Conservation (phyloP, 768 basidiomycete genomes). For the Leucosporidium scottii region DNA sequence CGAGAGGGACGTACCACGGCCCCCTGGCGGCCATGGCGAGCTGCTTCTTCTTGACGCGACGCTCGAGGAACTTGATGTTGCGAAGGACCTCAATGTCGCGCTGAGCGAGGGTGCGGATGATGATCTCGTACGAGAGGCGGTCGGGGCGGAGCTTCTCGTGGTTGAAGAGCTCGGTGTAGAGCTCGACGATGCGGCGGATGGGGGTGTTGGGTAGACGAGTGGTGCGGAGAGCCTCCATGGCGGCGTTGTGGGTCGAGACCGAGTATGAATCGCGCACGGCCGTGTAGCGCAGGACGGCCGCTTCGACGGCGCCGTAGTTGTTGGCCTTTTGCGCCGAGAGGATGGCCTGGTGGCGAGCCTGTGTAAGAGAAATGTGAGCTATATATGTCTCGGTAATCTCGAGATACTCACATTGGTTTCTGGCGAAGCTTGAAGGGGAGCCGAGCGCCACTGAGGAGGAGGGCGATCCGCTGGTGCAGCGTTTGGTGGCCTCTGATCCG, state of each 20-base stretch:
- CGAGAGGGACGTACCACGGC: background rate
- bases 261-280: conserved; percentile 7
- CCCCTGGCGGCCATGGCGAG: conserved; percentile 1
- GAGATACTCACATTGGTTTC: background rate
- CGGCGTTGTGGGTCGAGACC: conserved; percentile 56
- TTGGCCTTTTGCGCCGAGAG: conserved; percentile 4
- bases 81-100: conserved; percentile 61
- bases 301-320: background rate
- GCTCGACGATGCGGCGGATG: conserved; percentile 54
- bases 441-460: too few species aligned
- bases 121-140: conserved; percentile 53
- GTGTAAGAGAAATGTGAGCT: background rate
- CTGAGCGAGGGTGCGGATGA: conserved; percentile 58
- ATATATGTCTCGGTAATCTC: background rate
- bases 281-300: conserved; percentile 18
- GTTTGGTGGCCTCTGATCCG: too few species aligned
- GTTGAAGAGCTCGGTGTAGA: conserved; percentile 66
- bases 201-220: conserved; percentile 49
- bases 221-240: conserved; percentile 51
- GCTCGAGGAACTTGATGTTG: conserved; percentile 41
- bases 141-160: conserved; percentile 56
- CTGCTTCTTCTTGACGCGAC: conserved; percentile 17
- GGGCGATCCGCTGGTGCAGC: too few species aligned
- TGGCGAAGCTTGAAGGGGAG: too few species aligned
- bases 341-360: conserved; percentile 4